These are phyloP conservation scores for Candida andamanensis DNA, from an alignment of 805 yeast species.

Conservation along the genomic window DNA sequence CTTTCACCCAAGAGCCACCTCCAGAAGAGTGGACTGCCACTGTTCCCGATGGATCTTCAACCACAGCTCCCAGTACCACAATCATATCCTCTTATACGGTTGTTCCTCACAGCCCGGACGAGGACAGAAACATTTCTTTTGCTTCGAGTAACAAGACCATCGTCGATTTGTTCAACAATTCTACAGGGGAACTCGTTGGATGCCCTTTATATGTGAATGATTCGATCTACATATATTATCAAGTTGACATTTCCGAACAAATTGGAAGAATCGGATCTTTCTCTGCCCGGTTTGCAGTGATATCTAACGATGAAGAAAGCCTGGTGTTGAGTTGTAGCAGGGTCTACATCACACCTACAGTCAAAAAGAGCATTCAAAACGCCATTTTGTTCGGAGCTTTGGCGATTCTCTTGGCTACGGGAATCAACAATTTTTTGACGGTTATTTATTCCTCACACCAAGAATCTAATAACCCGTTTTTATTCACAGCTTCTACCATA, in stretches of 20 bases:
- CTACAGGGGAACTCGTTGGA: conserved; percentile 21
- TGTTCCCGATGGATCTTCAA: no score
- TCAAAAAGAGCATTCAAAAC: conserved; percentile 22
- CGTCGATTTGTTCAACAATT: conserved; percentile 17
- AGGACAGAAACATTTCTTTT: conserved; percentile 1
- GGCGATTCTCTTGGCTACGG: conserved; percentile 35
- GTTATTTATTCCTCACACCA: conserved; percentile 51
- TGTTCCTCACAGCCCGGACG: no score
- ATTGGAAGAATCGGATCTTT: conserved; percentile 43
- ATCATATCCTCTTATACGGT: no score
- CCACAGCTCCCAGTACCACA: no score
- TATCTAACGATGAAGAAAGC: conserved; percentile 33
- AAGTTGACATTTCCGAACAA: conserved; percentile 35
- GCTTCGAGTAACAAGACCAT: conserved; percentile 15
- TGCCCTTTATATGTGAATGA: conserved; percentile 38
- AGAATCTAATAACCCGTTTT: conserved; percentile 51
- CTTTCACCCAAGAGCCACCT: no score
- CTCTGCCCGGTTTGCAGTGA: conserved; percentile 34
- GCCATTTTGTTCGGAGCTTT: conserved; percentile 36
- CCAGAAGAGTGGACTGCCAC: no score
- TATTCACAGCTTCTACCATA: conserved; percentile 51
- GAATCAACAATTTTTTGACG: conserved; percentile 35
- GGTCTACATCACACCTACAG: conserved; percentile 46
- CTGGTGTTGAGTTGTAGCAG: conserved; percentile 43
- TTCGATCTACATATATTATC: conserved; percentile 31